These are phyloP conservation scores for Haplosporangium sp. DNA, from an alignment of 371 early-diverging fungal species.

Conservation along the genomic window DNA sequence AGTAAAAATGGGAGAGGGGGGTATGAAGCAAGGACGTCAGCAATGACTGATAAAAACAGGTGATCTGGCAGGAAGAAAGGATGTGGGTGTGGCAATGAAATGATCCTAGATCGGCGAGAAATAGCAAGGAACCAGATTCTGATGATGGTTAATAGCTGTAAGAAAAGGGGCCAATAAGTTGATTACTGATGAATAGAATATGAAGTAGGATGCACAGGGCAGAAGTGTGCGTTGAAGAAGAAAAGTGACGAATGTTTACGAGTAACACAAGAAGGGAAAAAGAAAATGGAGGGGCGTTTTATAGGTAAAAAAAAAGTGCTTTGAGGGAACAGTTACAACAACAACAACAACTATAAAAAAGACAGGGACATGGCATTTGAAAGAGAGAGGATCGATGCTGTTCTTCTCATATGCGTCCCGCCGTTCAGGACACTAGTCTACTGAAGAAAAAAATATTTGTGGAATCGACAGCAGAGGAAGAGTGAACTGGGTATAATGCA, in stretches of 20 bases:
- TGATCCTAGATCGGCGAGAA: neutral
- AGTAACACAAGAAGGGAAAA: neutral
- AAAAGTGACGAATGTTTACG: neutral
- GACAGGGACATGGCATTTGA: no score
- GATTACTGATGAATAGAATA: neutral
- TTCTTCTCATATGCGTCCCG: no score
- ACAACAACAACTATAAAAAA: no score
- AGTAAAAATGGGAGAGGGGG: neutral
- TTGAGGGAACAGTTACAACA: no score
- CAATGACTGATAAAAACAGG: neutral
- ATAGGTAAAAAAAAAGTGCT: neutral
- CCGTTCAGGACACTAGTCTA: no score
- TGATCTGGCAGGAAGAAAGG: neutral
- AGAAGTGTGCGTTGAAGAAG: neutral
- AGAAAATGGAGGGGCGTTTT: neutral
- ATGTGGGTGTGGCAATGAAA: neutral
- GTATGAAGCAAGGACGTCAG: neutral
- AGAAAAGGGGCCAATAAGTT: neutral
- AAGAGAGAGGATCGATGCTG: no score
- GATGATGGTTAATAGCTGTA: neutral
- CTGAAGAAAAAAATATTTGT: no score
- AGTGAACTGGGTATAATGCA: no score
- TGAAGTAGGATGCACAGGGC: constrained; percentile 3
- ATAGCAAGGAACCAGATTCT: neutral
- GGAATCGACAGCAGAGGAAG: no score